Conservation (phyloP, 352 stramenopile genomes). For the Phytophthora constricta region DNA sequence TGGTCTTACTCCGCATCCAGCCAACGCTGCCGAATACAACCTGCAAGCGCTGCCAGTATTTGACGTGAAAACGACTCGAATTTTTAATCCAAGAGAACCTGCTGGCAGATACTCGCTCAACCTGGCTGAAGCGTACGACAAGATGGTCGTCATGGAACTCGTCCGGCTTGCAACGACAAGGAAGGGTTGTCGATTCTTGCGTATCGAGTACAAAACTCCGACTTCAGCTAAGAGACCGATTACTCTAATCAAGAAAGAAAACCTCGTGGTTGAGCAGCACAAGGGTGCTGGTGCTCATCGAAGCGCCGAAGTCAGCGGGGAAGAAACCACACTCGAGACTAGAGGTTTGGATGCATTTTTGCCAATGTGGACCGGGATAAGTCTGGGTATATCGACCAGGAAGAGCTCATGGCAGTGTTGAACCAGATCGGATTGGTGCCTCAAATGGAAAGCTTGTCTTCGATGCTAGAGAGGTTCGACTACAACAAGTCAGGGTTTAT, state of each 20-base stretch:
- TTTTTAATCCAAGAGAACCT: constrained; percentile 81
- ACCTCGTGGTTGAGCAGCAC: constrained; percentile 39
- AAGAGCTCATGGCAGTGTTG: constrained; percentile 66
- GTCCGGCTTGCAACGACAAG: constrained; percentile 71
- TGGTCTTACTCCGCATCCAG: not conserved
- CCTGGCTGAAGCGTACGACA: constrained; percentile 73
- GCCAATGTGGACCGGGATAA: constrained; percentile 68
- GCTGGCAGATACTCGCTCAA: constrained; percentile 75
- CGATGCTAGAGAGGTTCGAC: constrained; percentile 60
- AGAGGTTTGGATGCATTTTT: constrained; percentile 71
- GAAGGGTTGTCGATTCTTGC: constrained; percentile 77
- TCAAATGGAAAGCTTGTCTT: constrained; percentile 48
- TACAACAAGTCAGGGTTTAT: constrained; percentile 56
- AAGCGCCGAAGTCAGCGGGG: constrained; percentile 19
- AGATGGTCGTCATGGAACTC: constrained; percentile 80
- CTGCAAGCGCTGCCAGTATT: constrained; percentile 52
- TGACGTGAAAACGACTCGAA: constrained; percentile 32
- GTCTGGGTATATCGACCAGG: constrained; percentile 58
- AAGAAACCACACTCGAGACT: constrained; percentile 62
- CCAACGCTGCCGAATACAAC: constrained; percentile 31
- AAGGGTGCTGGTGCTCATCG: constrained; percentile 19
- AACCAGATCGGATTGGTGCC: constrained; percentile 76
- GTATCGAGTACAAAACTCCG: constrained; percentile 59
- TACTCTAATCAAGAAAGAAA: constrained; percentile 59
- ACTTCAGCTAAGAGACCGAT: constrained; percentile 43